Evolutionary conservation across 495 filamentous ascomycete species (phyloP), one percentile per base, ranked within the genome.

Genomic region (Entonaema liquescens): DNA sequence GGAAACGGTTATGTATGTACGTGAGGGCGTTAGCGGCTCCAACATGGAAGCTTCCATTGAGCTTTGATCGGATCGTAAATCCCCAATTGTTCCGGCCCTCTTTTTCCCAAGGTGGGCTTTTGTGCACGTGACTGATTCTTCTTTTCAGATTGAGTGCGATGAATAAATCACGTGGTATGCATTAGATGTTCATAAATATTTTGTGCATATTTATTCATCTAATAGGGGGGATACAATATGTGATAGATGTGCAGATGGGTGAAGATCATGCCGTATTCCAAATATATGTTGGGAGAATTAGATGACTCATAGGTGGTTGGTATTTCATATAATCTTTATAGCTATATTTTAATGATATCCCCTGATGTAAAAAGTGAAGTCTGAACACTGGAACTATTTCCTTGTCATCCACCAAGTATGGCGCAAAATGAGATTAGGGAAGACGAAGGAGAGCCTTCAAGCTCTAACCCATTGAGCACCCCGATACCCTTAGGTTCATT

Each of bases 1-100:
- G n/a, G n/a, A 33, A 21, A 17, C 50, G 21, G 47, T 33, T 54
- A 38, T 3, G 21, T 33, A 42, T n/a, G 5, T 59, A 15, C 5
- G 19, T 64, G 15, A 13, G 58, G 23, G 26, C 49, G 26, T 53
- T 26, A 53, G 28, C 50, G 50, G 42, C 50, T 53, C 28, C 12
- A 26, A n/a, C 31, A 9, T 9, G 6, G 11, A 25, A 29, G 25
- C 25, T 17, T 52, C n/a, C n/a, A n/a, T 53, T 23, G 50, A 53
- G 28, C 23, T 53, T 49, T 29, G 23, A 29, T 53, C 50, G 49
- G 49, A 47, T 47, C 17, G 42, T 6, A 47, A 47, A n/a, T n/a
- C 21, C 21, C 12, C 25, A 53, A 26, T 26, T 53, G 3, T 28
- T 53, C 50, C 28, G 50, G 25, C 2, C 28, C 4, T n/a, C 6